These are phyloP conservation scores for Globisporangium perplexum DNA, from an alignment of 352 stramenopile genomes.

Conservation along the genomic window DNA sequence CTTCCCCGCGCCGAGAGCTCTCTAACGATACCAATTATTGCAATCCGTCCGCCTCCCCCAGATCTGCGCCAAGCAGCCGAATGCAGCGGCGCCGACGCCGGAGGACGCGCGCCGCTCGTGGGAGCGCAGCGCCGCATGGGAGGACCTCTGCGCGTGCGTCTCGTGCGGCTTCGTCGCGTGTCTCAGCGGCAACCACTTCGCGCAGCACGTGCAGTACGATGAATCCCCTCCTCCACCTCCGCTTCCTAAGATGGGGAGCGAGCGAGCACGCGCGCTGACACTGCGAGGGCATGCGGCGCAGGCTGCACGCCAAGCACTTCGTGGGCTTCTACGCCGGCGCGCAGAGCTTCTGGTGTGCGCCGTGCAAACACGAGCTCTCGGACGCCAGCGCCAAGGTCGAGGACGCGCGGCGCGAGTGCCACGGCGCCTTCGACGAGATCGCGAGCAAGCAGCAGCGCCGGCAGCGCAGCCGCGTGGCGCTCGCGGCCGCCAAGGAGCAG, in stretches of 20 bases:
- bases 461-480: constrained; percentile 14
- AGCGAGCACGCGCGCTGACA: too few species aligned
- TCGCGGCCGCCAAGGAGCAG: neutral
- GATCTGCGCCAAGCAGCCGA: neutral
- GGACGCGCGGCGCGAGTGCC: constrained; percentile 29
- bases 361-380: constrained; percentile 43
- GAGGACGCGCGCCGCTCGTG: constrained; percentile 21
- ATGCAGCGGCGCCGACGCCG: neutral
- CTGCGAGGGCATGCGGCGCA: too few species aligned
- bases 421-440: constrained; percentile 38
- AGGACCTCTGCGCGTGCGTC: constrained; percentile 48
- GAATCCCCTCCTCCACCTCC: too few species aligned
- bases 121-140: constrained; percentile 22
- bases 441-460: constrained; percentile 39
- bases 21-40: too few species aligned
- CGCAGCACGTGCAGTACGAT: constrained; percentile 38
- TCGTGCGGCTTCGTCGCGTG: constrained; percentile 60
- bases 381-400: constrained; percentile 31
- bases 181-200: constrained; percentile 43
- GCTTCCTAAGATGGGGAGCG: too few species aligned
- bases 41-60: neutral
- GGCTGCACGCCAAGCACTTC: constrained; percentile 51
- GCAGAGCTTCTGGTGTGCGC: constrained; percentile 47
- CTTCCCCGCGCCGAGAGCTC: too few species aligned
- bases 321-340: constrained; percentile 42